Base-by-base conservation (phyloP, 805 yeast genomes). In the Priceomyces fermenticarens region DNA sequence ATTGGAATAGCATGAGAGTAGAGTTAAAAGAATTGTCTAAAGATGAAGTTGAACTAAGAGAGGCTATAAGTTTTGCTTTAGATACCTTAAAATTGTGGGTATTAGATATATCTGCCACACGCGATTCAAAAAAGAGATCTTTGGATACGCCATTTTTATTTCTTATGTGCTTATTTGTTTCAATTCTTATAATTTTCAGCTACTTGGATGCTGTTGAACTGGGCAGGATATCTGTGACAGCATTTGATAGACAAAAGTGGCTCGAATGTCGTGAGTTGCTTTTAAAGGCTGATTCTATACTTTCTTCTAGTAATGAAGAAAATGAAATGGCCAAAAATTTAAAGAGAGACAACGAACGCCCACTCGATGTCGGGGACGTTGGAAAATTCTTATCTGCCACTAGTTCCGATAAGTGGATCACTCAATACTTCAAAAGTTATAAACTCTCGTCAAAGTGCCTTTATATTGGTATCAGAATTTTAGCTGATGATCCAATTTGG, bases 401-500 rank as follows among this genome's bases (percentile, higher is more conserved):
- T 14, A 36, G 47, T 39, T 36, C 44, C 75, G 5, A 63, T 72
- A 46, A 72, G 65, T 42, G 77, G 1, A 64, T 77, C 13, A 39
- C 70, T 8, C 65, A 57, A 36, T 69, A 77, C 15, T 75, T 81
- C 35, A 58, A 65, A 32, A 65, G 65, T 37, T 77, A 78, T 10
- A 67, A 75, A 55, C 65, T 78, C 39, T 77, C 82, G 13, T 68
- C 75, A 38, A 75, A 81, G 54, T 72, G 82, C 14, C 61, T 85
- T 31, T 81, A 83, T 41, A 61, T 85, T 30, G 95, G 93, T 31
- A 85, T 85, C 10, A 67, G 88, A 51, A 82, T 85, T 25, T 67
- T 85, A 38, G 88, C 89, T 3, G 93, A 85, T 66, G 90, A 90
- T 0, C 93, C 93, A 11, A 83, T 85, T 17, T 85, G 95, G 95